Evolutionary conservation across 805 yeast species (phyloP), one percentile per base, ranked within the genome.

Genomic region (Saturnispora silvae): DNA sequence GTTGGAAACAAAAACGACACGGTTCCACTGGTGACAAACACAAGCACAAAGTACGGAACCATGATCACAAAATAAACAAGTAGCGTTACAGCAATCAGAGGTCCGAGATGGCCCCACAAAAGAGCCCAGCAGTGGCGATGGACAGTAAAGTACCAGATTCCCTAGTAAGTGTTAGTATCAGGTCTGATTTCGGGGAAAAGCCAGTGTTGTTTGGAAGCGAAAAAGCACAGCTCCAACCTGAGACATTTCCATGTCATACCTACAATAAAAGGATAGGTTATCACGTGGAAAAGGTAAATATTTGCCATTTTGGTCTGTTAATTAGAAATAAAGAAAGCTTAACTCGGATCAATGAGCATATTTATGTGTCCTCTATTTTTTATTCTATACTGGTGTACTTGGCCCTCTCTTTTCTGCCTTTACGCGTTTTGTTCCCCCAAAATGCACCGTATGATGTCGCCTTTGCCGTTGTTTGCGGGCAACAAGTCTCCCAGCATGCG

Each of bases 111-210:
- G 26, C 38, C 37, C 7, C 31, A 40, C 22, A 58, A 49, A 16
- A 40, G 43, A 5, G 37, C 24, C 60, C 59, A 56, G 23, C 58
- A 49, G 17, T 46, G 46, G 5, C 35, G 13, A 23, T 48, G 52
- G 8, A 27, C 20, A 1, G 46, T 23, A 33, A 57, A 57, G 31
- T 49, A 55, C 26, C 29, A 34, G 3, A 56, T 34, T 3, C 60
- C 61, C 59, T 54, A 14, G 25, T 17, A 13, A 13, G 16, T 11
- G 36, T 33, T 33, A 33, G 36, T 33, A 26, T 6, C n/a, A 26
- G n/a, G n/a, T 26, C 28, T 6, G 24, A 22, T 22, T 22, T 22
- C 10, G 24, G 10, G n/a, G 28, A 26, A 26, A 26, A 13, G 15
- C n/a, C n/a, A 15, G 6, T 6, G n/a, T 28, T 28, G 16, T 25